Evolutionary conservation across 2,329 filamentous ascomycete genomes (phyloP).

Genomic region (Talaromyces marneffei): DNA sequence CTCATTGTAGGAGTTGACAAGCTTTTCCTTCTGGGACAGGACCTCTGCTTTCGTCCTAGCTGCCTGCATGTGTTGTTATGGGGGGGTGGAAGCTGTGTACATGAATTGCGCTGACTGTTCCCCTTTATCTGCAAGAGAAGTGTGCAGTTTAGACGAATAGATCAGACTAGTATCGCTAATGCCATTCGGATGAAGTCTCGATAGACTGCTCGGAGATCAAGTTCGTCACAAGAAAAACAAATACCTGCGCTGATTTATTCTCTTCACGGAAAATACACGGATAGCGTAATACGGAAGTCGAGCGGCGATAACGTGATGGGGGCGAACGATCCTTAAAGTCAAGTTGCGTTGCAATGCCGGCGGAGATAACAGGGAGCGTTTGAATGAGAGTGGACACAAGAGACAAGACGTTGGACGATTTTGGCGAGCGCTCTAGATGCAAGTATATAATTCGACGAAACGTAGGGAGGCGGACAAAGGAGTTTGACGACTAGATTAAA

Average conservation of each 20-base stretch:
- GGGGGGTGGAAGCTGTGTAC: conserved; percentile 1
- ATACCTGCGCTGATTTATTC: neutral
- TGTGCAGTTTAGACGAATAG: neutral
- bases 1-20: conserved; percentile 94
- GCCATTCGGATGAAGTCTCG: conserved; percentile 2
- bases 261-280: neutral
- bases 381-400: neutral
- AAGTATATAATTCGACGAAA: neutral
- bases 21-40: conserved; percentile 64
- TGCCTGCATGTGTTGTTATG: conserved; percentile 39
- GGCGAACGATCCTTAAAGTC: neutral
- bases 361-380: neutral
- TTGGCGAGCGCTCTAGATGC: neutral
- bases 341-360: neutral
- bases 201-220: neutral
- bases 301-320: conserved; percentile 1
- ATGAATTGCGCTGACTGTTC: neutral
- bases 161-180: neutral
- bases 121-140: neutral
- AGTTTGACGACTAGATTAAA: neutral
- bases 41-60: conserved; percentile 45
- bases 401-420: neutral
- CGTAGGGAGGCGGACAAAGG: neutral
- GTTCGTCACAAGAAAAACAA: neutral
- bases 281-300: neutral